Evolutionary conservation across 2,329 filamentous ascomycete genomes (phyloP), one percentile per base, ranked within the genome.

Genomic region (Delphinella strobiligena): DNA sequence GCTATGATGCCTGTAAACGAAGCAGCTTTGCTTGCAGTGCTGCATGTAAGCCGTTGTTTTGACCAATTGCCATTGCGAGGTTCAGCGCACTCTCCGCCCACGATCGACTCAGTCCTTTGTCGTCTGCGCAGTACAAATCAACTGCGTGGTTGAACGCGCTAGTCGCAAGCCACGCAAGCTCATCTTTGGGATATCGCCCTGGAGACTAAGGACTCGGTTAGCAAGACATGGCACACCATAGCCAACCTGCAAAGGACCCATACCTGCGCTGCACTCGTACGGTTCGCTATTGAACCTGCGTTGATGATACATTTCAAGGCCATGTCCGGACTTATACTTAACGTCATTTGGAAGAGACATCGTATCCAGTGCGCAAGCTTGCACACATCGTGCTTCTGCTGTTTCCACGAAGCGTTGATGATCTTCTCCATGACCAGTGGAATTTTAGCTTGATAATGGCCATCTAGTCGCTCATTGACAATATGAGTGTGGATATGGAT

Each of bases 351-450:
- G 32, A 47, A 47, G 15, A 47, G 31, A 24, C 45, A 47, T 1
- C 84, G 75, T 34, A 89, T 72, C 64, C 91, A 93, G 50, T 80
- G 81, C 5, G 82, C 74, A 1, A 93, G 64, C 49, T 75, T 78
- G 1, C 56, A 53, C 4, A 67, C 65, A 45, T 80, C 69, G 7
- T 27, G 22, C 33, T 78, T 75, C 1, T 56, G 49, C 31, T 50
- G 48, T 15, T 49, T 51, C 59, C 75, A 80, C 14, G 81, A 77
- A 35, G 76, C 66, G 50, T 83, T 81, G 51, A 91, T 74, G 43
- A 88, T 76, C 44, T 77, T 72, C 34, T 80, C 72, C 42, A 87
- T 64, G 2, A 61, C 47, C 12, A 48, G 45, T 4, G 47, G 48
- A 18, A 59, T 52, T 15, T 29, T 37, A 30, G 39, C 47, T 41